phyloP scores from a whole-genome alignment of 2,329 filamentous ascomycete species.

The Trichoderma sp. region DNA sequence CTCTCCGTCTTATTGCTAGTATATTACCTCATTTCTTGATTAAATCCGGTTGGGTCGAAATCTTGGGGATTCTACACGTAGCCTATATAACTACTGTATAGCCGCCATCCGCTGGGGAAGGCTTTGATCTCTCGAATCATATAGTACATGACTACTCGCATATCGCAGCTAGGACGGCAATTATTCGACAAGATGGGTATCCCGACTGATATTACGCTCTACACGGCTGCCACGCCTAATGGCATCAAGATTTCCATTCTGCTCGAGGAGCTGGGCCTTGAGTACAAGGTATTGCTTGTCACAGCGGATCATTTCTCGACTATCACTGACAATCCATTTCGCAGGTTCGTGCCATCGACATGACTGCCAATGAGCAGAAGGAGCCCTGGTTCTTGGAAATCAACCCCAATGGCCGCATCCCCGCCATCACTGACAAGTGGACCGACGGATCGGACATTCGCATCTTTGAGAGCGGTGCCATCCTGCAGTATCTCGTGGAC shows the following conservation, averaged over 20 bases:
- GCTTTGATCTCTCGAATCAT: not conserved
- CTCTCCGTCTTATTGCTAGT: not conserved
- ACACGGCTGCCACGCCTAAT: constrained; percentile 81
- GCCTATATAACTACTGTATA: not conserved
- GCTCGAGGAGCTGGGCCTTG: constrained; percentile 77
- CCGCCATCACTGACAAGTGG: constrained; percentile 77
- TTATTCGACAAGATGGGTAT: constrained; percentile 30
- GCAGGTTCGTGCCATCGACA: constrained; percentile 60
- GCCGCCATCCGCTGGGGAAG: not conserved
- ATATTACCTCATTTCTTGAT: not conserved
- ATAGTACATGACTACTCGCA: not conserved
- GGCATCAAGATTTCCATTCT: constrained; percentile 87
- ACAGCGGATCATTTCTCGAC: not conserved
- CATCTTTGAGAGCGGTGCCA: constrained; percentile 79
- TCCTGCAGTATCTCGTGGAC: constrained; percentile 79
- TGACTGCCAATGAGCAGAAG: constrained; percentile 75
- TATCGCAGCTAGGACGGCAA: constrained; percentile 27
- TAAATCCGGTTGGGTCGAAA: not conserved
- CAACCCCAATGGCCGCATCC: constrained; percentile 91
- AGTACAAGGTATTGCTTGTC: constrained; percentile 60
- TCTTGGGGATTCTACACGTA: not conserved
- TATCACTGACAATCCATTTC: not conserved
- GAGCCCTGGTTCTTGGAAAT: constrained; percentile 84
- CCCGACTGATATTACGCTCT: constrained; percentile 68
- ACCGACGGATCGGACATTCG: constrained; percentile 68